Base-by-base conservation (phyloP, 2,329 filamentous ascomycete species). In the Talaromyces sp. region DNA sequence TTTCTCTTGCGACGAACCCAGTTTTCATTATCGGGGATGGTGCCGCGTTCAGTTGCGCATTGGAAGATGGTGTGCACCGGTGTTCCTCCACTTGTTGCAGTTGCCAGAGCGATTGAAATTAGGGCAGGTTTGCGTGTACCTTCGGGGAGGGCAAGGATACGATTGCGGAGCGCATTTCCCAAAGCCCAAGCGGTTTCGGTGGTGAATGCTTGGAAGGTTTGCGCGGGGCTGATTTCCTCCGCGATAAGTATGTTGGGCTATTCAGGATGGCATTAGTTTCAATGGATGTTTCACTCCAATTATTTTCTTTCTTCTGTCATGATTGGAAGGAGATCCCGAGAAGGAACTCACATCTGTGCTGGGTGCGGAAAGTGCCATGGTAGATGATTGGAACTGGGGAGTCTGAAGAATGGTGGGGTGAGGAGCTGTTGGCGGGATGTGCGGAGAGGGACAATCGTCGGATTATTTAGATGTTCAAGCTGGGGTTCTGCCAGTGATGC, bases 1-100 rank as follows among this genome's bases (percentile, higher is more conserved):
- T 84, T 84, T 13, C 86, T 77, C 78, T 94, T 93, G 30, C 89
- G 79, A 33, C 79, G 73, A 19, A 90, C 86, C 87, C 86, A 90
- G 24, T 74, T 73, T 68, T 89, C 86, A 65, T 89, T 87, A 70
- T 93, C 90, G 0, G 88, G 86, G 55, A 81, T 78, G 4, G 85
- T 83, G 6, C 89, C 89, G 0, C 83, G 75, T 36, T 87, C 82
- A 0, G 86, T 87, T 3, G 82, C 84, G 52, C 80, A 77, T 68
- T 91, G 88, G 77, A 91, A 93, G 17, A 93, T 73, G 1, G 84
- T 77, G 63, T 88, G 86, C 14, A 73, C 70, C 0, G 62, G 49
- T 1, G 52, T 48, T 13, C 54, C 61, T 47, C 68, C 70, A 17
- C 65, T 60, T 13, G 60, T 55, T 2, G 60, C 54, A 1, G 60